A percentile compares a stretch with the other conserved stretches of the same genome.
Conservation (phyloP, 306 rosid species). For the Hippophae rhamnoides region DNA sequence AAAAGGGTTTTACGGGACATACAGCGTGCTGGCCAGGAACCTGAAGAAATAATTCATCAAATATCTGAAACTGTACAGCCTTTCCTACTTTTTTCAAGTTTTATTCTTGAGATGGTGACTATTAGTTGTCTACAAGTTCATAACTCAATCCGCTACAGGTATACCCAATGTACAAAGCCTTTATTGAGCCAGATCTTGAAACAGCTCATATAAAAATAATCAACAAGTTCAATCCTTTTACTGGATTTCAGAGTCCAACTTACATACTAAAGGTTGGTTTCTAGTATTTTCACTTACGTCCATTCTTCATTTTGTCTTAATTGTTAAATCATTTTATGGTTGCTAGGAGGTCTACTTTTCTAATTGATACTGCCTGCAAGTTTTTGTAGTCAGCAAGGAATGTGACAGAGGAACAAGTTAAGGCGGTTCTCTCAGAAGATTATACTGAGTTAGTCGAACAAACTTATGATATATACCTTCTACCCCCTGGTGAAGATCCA, state of each 20-base stretch:
- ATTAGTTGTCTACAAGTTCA: conserved; percentile 20
- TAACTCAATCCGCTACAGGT: conserved; percentile 47
- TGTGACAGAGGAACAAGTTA: conserved; percentile 55
- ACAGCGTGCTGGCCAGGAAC: conserved; percentile 97
- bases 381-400: conserved; percentile 67
- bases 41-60: conserved; percentile 98
- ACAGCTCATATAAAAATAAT: conserved; percentile 92
- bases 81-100: conserved; percentile 13
- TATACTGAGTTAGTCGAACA: conserved; percentile 64
- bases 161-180: conserved; percentile 99
- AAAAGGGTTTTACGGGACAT: conserved; percentile 93
- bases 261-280: conserved; percentile 76
- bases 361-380: conserved; percentile 17
- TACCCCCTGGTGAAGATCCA: conserved; percentile 99
- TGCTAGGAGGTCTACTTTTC: conserved; percentile 4
- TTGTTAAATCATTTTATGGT: conserved; percentile 6
- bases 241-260: conserved; percentile 94
- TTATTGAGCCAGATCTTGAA: conserved; percentile 93
- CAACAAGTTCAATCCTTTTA: conserved; percentile 94
- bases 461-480: conserved; percentile 92
- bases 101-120: conserved; percentile 7
- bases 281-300: conserved; percentile 1
- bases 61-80: conserved; percentile 84
- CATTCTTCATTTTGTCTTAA: conserved; percentile 12
- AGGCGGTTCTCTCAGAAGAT: conserved; percentile 63